phyloP scores from a whole-genome alignment of 2,329 filamentous ascomycete genomes.

The Metarhizium album region DNA sequence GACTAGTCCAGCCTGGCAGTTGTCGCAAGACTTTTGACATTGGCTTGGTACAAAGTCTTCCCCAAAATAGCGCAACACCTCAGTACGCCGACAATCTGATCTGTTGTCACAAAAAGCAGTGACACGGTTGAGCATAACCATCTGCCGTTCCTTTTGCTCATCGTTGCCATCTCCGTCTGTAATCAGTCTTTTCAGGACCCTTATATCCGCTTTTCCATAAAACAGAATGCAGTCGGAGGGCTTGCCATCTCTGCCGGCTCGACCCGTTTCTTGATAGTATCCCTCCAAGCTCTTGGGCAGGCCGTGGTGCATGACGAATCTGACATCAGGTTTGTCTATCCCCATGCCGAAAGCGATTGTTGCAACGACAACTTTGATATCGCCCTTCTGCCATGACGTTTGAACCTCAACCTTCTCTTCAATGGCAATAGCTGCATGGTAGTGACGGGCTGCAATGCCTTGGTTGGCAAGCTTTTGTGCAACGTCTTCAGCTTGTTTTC shows the following conservation, averaged over 20 bases:
- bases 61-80: conserved; percentile 89
- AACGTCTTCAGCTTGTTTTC: conserved; percentile 71
- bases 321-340: conserved; percentile 96
- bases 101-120: conserved; percentile 83
- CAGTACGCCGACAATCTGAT: conserved; percentile 74
- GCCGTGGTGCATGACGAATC: conserved; percentile 89
- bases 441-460: conserved; percentile 67
- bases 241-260: conserved; percentile 84
- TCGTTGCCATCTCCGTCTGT: conserved; percentile 62
- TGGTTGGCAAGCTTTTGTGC: conserved; percentile 56
- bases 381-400: conserved; percentile 69
- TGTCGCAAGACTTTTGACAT: conserved; percentile 75
- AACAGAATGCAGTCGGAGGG: conserved; percentile 83
- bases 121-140: conserved; percentile 75
- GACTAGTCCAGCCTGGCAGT: conserved; percentile 62
- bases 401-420: conserved; percentile 63
- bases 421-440: conserved; percentile 69
- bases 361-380: conserved; percentile 82
- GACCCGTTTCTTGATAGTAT: conserved; percentile 96
- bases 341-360: conserved; percentile 99
- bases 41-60: conserved; percentile 65
- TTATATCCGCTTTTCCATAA: conserved; percentile 71
- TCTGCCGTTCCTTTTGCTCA: conserved; percentile 76
- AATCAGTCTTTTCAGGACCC: conserved; percentile 69
- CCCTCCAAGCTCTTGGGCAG: conserved; percentile 93